Base-by-base conservation (phyloP, 2,329 filamentous ascomycete species). In the Trichocomaceae sp. region DNA sequence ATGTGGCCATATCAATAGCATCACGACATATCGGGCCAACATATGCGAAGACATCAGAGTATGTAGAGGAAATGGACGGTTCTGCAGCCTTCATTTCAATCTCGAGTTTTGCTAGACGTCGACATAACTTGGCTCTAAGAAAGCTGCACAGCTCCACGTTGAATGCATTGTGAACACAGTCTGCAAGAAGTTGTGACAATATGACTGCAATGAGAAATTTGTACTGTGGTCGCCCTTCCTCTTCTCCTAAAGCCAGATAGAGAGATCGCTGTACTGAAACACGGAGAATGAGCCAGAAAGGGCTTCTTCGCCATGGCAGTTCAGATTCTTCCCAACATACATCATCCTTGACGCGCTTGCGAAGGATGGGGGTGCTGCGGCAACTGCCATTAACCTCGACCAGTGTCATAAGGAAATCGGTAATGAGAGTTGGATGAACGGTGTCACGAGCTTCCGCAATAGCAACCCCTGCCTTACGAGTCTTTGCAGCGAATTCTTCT, bases 311-410 rank as follows among this genome's bases (percentile, higher is more conserved):
- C 84, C 85, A 88, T 0, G 84, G 84, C 0, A 72, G 63, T 1
- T 75, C 66, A 0, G 75, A 71, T 0, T 76, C 63, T 0, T 68
- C 63, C 64, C 81, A 77, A 12, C 74, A 75, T 0, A 86, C 77
- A n/a, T 86, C 83, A 49, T 88, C 85, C 0, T 81, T 75, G 0
- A 87, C 76, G 2, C 78, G 73, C 62, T 88, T 88, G 0, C 71
- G 70, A 1, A 86, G 63, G 0, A 72, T 22, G 0, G 26, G 2
- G 68, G 59, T 0, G 76, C 66, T 52, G 0, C 71, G 56, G 0
- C 69, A 59, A 0, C 62, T 54, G 0, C 84, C 84, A 6, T 79
- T 72, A 0, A 75, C 78, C 60, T 83, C 78, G 0, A 88, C 66
- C 0, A 87, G 64, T 0, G 81, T 76, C 69, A 86, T 80, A 8